Base-by-base conservation (phyloP, 2,329 filamentous ascomycete genomes). In the Davidsoniella eucalypti region DNA sequence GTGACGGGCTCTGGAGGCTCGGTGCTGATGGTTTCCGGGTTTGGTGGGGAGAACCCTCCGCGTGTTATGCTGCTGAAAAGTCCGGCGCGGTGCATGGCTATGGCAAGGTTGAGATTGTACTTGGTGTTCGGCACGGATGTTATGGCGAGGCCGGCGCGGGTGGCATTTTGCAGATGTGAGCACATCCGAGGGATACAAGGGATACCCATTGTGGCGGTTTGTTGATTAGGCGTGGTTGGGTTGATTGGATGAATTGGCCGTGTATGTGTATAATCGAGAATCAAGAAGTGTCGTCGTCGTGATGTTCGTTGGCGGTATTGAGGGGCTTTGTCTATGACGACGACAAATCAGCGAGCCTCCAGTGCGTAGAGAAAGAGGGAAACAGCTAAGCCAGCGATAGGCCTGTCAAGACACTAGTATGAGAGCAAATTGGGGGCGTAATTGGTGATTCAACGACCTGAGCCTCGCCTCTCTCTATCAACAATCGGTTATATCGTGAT, bases 101-200 rank as follows among this genome's bases (percentile, higher is more conserved):
- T 74, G 47, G 78, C 73, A 14, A 94, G 70, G 42, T 69, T 70
- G 55, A 93, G 78, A 69, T 92, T 87, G 62, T 54, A 78, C 57
- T 88, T 88, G 46, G 78, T 81, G 68, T 82, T 81, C 43, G 82
- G 79, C 55, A 94, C 75, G 6, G 86, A 93, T 29, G 88, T 94
- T 47, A 94, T 71, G 57, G 82, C 84, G 0, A 95, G 78, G 1
- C 82, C 80, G n/a, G 84, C 86, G 60, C 80, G 80, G 51, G 83
- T 83, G 57, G 84, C 85, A 70, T 95, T 95, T 65, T 92, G 85
- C 52, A 95, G 73, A 69, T 94, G 87, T 57, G 87, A 87, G 73
- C 85, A 93, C 67, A 88, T 78, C 70, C 90, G 71, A 59, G 78
- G 74, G 56, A 94, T 75, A 65, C 82, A 78, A 61, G 76, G 70